Conservation (phyloP, 331 rosid species). For the Acacia pycnantha region DNA sequence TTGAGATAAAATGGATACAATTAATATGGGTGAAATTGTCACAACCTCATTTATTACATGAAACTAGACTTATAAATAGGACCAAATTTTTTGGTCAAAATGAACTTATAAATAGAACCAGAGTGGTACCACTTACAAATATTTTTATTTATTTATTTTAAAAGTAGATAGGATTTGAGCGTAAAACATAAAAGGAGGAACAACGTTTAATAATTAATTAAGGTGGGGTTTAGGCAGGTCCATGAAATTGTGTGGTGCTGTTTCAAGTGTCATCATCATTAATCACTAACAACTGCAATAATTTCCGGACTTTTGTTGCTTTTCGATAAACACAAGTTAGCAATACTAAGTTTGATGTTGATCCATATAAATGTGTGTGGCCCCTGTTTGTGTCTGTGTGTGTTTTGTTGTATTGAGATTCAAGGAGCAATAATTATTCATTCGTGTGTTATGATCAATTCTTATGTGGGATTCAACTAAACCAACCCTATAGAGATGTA, state of each 20-base stretch:
- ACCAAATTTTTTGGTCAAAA: no score
- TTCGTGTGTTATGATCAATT: conserved; percentile 29
- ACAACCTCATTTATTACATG: no score
- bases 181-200: neutral
- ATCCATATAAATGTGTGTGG: neutral
- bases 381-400: neutral
- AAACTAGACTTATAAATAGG: no score
- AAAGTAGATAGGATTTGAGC: neutral
- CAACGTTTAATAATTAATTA: neutral
- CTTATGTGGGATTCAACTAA: conserved; percentile 51
- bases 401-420: neutral
- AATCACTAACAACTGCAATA: conserved; percentile 39
- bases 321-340: conserved; percentile 8
- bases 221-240: conserved; percentile 14
- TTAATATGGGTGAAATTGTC: no score
- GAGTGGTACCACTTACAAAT: no score
- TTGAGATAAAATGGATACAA: no score
- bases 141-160: no score
- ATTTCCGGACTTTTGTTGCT: conserved; percentile 39
- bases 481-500: conserved; percentile 21
- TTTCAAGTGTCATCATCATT: conserved; percentile 26
- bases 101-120: no score
- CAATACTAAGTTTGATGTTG: conserved; percentile 23
- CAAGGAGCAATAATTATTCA: neutral
- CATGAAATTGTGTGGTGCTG: conserved; percentile 32